Evolutionary conservation across 768 basidiomycete species (phyloP), one percentile per base, ranked within the genome.

Genomic region (Boletus reticuloceps): DNA sequence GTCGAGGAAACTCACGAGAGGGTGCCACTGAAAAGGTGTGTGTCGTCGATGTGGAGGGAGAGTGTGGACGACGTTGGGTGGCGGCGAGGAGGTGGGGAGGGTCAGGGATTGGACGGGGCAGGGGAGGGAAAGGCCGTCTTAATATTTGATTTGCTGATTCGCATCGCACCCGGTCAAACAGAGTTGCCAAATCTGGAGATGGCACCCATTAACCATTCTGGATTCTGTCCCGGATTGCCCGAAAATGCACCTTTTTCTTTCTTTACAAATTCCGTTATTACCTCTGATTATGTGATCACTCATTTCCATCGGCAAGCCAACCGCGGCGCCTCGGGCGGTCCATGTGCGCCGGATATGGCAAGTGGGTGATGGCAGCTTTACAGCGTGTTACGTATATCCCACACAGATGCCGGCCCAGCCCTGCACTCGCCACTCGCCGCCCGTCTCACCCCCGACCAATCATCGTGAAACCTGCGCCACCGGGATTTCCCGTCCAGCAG

Each of bases 121-220:
- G 50, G 55, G 53, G 55, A 50, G 46, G 49, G 51, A 65, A 71
- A 67, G 59, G 54, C 65, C 61, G 69, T 60, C 69, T 68, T 72
- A 71, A 70, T 72, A 73, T 73, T 72, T 71, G 69, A 71, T 72
- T 71, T 63, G 65, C 53, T 63, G 69, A 68, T 67, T 72, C 70
- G 65, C 71, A 69, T 70, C 69, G 62, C 65, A 67, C 60, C 64
- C 42, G 50, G 54, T 55, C 53, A 50, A 66, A 68, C 64, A 50
- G 49, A 19, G 43, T 14, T 50, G 32, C 69, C 62, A 27, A 37
- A 58, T 39, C n/a, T 0, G 58, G 65, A 64, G 37, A 22, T 63
- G 7, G 9, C 13, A 36, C 34, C 34, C 34, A 36, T 36, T 36
- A 17, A 29, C 54, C 47, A 20, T 46, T 55, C 55, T 50, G 46